These are phyloP conservation scores for Candida ovalis DNA, from an alignment of 805 yeast species.

Conservation along the genomic window DNA sequence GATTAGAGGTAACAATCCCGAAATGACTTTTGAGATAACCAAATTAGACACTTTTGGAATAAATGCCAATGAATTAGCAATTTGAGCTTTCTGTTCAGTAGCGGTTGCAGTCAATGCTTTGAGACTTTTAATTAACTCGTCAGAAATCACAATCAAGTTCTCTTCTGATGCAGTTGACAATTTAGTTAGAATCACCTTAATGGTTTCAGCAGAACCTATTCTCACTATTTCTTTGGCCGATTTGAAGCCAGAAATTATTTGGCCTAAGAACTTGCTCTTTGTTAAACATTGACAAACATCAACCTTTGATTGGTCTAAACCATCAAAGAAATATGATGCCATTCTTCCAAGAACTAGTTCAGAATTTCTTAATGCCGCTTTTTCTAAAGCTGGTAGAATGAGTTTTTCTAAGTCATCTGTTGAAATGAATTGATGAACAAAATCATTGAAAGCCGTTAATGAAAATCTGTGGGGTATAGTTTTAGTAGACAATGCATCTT, in stretches of 20 bases:
- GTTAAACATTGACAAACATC: constrained; percentile 41
- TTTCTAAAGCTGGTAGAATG: constrained; percentile 57
- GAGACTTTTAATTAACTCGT: constrained; percentile 52
- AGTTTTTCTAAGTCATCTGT: constrained; percentile 10
- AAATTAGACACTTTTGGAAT: constrained; percentile 23
- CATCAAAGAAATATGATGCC: constrained; percentile 46
- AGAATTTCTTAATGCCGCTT: constrained; percentile 73
- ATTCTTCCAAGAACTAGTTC: constrained; percentile 59
- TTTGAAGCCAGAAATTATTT: constrained; percentile 54
- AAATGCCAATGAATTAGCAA: constrained; percentile 40
- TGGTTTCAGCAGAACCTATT: constrained; percentile 38
- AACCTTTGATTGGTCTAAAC: constrained; percentile 29
- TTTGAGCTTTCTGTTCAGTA: constrained; percentile 60
- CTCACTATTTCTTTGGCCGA: constrained; percentile 70
- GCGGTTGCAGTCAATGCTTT: constrained; percentile 54
- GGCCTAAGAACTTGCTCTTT: constrained; percentile 42
- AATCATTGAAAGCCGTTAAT: constrained; percentile 16
- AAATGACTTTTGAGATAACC: constrained; percentile 32
- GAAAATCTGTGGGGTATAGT: constrained; percentile 15
- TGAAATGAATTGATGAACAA: constrained; percentile 8
- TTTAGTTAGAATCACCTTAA: constrained; percentile 22
- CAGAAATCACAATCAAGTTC: constrained; percentile 36
- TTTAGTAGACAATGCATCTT: constrained; percentile 36
- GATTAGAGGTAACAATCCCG: constrained; percentile 47
- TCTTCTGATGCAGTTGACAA: constrained; percentile 22